phyloP scores from a whole-genome alignment of 1,139 yeast species.

The Hanseniaspora uvarum region DNA sequence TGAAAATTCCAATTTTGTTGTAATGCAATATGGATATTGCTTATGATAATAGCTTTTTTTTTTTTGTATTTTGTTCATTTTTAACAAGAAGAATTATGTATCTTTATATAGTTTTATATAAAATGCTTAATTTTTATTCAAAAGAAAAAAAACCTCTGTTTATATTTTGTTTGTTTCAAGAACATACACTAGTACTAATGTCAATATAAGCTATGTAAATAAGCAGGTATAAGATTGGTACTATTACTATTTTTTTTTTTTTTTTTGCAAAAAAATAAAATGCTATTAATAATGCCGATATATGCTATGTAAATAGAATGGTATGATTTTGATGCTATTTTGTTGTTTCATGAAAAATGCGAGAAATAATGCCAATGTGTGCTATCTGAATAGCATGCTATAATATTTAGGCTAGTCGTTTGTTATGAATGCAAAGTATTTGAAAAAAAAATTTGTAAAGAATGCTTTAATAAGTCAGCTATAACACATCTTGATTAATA shows the following conservation, averaged over 20 bases:
- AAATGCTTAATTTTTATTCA: not conserved
- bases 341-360: too few relatives aligned
- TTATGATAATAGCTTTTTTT: not conserved
- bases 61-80: not conserved
- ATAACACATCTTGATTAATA: not conserved
- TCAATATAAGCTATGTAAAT: too few relatives aligned
- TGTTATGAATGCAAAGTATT: not conserved
- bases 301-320: not conserved
- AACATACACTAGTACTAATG: too few relatives aligned
- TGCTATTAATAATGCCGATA: not conserved
- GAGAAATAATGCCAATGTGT: too few relatives aligned
- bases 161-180: too few relatives aligned
- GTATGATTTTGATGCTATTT: too few relatives aligned
- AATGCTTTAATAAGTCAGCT: not conserved
- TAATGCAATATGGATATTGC: slow-evolving; percentile 1
- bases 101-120: not conserved
- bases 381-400: too few relatives aligned
- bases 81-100: not conserved
- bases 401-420: too few relatives aligned
- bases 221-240: too few relatives aligned
- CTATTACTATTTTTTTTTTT: too few relatives aligned
- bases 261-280: not conserved
- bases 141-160: too few relatives aligned
- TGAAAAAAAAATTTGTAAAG: not conserved
- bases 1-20: not conserved